A percentile compares a stretch with the other conserved stretches of the same genome.
phyloP scores from a whole-genome alignment of 2,329 filamentous ascomycete species.

The Uncinocarpus reesii region DNA sequence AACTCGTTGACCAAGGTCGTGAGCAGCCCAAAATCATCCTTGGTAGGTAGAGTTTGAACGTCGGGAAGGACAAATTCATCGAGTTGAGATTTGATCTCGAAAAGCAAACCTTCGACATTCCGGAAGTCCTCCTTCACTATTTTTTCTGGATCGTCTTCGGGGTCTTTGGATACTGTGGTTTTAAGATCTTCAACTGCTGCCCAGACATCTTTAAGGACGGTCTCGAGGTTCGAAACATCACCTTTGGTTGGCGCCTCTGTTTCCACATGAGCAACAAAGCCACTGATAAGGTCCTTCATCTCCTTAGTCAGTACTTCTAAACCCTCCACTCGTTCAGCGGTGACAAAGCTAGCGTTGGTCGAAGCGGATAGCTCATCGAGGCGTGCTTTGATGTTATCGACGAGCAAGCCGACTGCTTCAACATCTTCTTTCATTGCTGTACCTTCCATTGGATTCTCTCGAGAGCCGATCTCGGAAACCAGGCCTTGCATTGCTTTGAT shows the following conservation, averaged over 20 bases:
- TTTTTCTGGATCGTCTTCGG: slow-evolving; percentile 47
- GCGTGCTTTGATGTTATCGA: slow-evolving; percentile 79
- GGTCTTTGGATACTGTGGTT: slow-evolving; percentile 33
- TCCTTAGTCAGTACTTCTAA: slow-evolving; percentile 62
- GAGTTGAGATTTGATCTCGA: slow-evolving; percentile 73
- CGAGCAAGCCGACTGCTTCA: slow-evolving; percentile 77
- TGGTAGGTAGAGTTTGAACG: slow-evolving; percentile 59
- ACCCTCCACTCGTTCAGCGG: slow-evolving; percentile 49
- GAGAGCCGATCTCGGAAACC: slow-evolving; percentile 43
- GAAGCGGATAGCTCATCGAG: slow-evolving; percentile 65
- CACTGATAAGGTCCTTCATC: slow-evolving; percentile 61
- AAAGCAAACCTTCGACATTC: slow-evolving; percentile 65
- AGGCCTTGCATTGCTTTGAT: slow-evolving; percentile 48
- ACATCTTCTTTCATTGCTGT: slow-evolving; percentile 70
- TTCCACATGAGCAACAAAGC: slow-evolving; percentile 57
- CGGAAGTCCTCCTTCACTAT: slow-evolving; percentile 75
- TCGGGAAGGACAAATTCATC: slow-evolving; percentile 64
- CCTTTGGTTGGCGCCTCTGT: slow-evolving; percentile 61
- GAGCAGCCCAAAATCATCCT: slow-evolving; percentile 63
- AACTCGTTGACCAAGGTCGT: slow-evolving; percentile 61
- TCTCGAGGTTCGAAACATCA: slow-evolving; percentile 64
- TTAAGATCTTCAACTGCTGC: slow-evolving; percentile 62
- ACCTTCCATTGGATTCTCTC: slow-evolving; percentile 30
- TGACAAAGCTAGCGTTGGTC: slow-evolving; percentile 59
- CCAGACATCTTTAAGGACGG: slow-evolving; percentile 68